Evolutionary conservation across 495 filamentous ascomycete genomes (phyloP).

Genomic region (Penicillium daleae): DNA sequence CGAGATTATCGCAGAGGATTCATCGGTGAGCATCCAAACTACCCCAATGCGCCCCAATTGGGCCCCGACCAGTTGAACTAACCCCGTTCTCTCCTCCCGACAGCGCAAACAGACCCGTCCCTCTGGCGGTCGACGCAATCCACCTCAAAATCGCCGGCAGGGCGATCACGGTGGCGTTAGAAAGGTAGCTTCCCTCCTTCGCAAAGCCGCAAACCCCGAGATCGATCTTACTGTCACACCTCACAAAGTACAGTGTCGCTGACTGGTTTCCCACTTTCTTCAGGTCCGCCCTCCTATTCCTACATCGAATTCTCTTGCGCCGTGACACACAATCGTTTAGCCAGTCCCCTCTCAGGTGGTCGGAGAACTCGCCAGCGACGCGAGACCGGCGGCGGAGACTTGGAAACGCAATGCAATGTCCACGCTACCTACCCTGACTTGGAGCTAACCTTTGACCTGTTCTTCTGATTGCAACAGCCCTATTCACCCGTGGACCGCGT

Average conservation of each 20-base stretch:
- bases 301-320: slow-evolving; percentile 42
- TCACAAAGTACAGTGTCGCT: slow-evolving; percentile 14
- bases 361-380: slow-evolving; percentile 36
- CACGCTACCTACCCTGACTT: slow-evolving; percentile 52
- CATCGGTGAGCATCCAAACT: slow-evolving; percentile 54
- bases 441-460: slow-evolving; percentile 58
- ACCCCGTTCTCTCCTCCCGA: slow-evolving; percentile 12
- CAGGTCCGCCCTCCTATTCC: slow-evolving; percentile 51
- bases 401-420: slow-evolving; percentile 42
- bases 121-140: slow-evolving; percentile 56
- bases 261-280: slow-evolving; percentile 34
- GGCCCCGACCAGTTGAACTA: slow-evolving; percentile 12
- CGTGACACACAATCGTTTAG: slow-evolving; percentile 43
- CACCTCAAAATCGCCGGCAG: slow-evolving; percentile 61
- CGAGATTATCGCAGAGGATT: slow-evolving; percentile 81
- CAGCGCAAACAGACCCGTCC: slow-evolving; percentile 42
- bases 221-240: neutral
- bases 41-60: neutral
- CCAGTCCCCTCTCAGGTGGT: slow-evolving; percentile 34
- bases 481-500: slow-evolving; percentile 57
- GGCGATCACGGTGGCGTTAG: slow-evolving; percentile 66
- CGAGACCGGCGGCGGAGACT: slow-evolving; percentile 37
- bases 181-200: slow-evolving; percentile 62
- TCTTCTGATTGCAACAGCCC: slow-evolving; percentile 56
- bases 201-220: neutral